phyloP scores from a whole-genome alignment of 2,329 filamentous ascomycete species.

The Phyllosticta capitalensis region DNA sequence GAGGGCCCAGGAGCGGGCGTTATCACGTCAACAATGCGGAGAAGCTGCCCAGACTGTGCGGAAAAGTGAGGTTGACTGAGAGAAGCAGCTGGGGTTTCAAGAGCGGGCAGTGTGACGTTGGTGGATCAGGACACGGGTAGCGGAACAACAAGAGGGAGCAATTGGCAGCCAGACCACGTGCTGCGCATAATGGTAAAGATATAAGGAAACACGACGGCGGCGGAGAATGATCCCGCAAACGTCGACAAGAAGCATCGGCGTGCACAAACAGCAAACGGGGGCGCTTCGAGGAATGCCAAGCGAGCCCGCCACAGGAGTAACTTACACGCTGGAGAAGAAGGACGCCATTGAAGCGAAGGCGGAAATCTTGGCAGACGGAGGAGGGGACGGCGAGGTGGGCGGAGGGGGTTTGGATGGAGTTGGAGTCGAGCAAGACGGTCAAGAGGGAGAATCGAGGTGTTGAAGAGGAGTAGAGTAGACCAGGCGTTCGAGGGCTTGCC shows the following conservation, averaged over 20 bases:
- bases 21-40: neutral
- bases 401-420: neutral
- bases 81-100: conserved; percentile 2
- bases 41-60: neutral
- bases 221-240: neutral
- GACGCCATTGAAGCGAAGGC: conserved; percentile 23
- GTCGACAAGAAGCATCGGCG: neutral
- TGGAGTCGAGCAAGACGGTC: neutral
- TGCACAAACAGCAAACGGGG: neutral
- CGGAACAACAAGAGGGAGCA: conserved; percentile 1
- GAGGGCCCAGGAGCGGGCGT: neutral
- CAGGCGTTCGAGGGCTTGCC: neutral
- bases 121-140: neutral
- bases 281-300: conserved; percentile 10
- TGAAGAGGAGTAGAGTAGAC: neutral
- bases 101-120: conserved; percentile 5
- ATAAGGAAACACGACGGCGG: neutral
- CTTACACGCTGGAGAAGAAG: conserved; percentile 35
- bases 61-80: neutral
- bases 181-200: conserved; percentile 1
- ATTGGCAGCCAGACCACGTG: conserved; percentile 9
- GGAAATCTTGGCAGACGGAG: neutral
- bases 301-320: conserved; percentile 11
- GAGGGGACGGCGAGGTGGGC: neutral
- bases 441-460: neutral